Evolutionary conservation across 768 basidiomycete genomes (phyloP), one percentile per base, ranked within the genome.

Genomic region (Macrolepiota dolichaula): DNA sequence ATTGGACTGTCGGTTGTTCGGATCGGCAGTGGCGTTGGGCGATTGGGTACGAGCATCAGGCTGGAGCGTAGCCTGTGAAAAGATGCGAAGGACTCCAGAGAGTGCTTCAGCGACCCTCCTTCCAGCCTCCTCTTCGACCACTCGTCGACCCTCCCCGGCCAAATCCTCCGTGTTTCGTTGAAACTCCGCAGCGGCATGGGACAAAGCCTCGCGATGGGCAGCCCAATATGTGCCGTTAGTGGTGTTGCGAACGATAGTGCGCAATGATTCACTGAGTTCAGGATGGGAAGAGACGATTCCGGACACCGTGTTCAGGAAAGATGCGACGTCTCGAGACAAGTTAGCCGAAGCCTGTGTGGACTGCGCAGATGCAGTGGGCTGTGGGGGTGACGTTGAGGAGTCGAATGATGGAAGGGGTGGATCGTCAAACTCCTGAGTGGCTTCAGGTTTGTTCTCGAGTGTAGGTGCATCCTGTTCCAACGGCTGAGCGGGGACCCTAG

Each of bases 211-310:
- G 51, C 86, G 82, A 66, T 91, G 88, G 29, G 79, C 71, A 37
- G 75, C 71, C 89, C 88, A 93, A 68, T 93, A 92, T 9, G 81
- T 76, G 24, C 89, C 91, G 54, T 76, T 83, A 4, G 79, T 76
- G 3, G 86, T 76, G 64, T 92, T 89, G 53, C 76, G 75, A 49
- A 85, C 70, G 36, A 93, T 82, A 67, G 82, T 86, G 59, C 84
- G 85, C 59, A 93, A 69, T 47, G 81, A 81, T 58, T 89, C 86
- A 2, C 87, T 81, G 11, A 93, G 71, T 63, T 93, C 89, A 3
- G 91, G 91, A 65, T 92, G 88, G 4, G 82, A 71, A 0, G 81
- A 74, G 46, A 92, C 69, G 32, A 86, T 77, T n/a, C 71, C 74
- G 44, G 80, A 81, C 58, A 92, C 70, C 1, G 79, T 79, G 32